Percentiles rank a stretch among this genome's conserved stretches.
Conservation (phyloP, 768 basidiomycete genomes). For the Lepiota brunneoincarnata region DNA sequence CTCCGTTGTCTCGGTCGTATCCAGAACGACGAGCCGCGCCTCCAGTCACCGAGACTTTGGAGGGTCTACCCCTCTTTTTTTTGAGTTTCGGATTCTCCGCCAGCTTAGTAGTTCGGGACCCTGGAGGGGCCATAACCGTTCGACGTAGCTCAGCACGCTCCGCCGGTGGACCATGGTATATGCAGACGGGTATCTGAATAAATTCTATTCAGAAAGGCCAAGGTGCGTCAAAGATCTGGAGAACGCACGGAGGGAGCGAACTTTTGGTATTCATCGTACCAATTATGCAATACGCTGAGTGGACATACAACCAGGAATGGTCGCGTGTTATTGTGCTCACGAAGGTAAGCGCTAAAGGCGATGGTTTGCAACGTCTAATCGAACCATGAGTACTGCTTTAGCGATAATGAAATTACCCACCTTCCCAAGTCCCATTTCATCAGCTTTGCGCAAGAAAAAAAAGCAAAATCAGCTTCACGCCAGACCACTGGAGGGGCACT, state of each 20-base stretch:
- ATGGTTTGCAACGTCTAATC: conserved; percentile 90
- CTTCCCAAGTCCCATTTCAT: conserved; percentile 95
- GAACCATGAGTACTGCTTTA: neutral
- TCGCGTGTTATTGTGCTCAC: conserved; percentile 62
- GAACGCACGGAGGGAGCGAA: conserved; percentile 67
- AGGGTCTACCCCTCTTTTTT: too few relatives aligned
- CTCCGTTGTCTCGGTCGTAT: conserved; percentile 18
- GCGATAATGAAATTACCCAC: conserved; percentile 27
- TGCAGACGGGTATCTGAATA: conserved; percentile 76
- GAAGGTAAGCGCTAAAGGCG: conserved; percentile 87
- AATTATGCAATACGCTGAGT: conserved; percentile 90
- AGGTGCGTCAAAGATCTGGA: neutral
- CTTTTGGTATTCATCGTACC: conserved; percentile 79
- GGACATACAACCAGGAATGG: conserved; percentile 92
- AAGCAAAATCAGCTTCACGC: neutral
- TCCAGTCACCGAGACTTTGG: too few relatives aligned
- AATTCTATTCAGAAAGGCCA: neutral
- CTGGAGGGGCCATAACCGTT: conserved; percentile 49
- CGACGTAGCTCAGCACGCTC: conserved; percentile 79
- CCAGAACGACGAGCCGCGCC: too few relatives aligned
- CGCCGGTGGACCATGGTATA: conserved; percentile 85
- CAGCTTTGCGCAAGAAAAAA: conserved; percentile 46
- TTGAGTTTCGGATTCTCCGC: conserved; percentile 13
- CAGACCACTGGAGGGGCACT: neutral
- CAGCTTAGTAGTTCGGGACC: conserved; percentile 12